Evolutionary conservation across 352 stramenopile species (phyloP).

Genomic region (Phytophthora sansomeana): DNA sequence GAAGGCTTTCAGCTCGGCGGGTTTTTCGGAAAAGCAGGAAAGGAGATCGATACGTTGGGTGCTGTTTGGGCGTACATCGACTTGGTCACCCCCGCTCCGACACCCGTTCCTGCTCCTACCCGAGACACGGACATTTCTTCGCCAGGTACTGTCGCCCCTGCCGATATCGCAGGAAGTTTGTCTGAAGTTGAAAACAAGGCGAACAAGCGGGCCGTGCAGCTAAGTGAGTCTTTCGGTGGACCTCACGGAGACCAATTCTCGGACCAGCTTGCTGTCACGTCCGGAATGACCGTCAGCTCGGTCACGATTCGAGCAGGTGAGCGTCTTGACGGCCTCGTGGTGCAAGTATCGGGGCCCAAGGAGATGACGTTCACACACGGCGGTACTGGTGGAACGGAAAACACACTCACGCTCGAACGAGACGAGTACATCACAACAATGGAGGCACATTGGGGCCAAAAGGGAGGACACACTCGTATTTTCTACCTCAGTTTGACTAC

Average conservation of each 20-base stretch:
- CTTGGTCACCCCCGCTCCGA: constrained; percentile 24
- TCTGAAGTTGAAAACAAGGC: constrained; percentile 21
- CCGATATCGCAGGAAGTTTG: constrained; percentile 30
- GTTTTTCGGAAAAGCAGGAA: constrained; percentile 20
- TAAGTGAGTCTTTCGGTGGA: constrained; percentile 50
- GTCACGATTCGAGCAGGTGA: constrained; percentile 34
- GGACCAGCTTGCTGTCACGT: constrained; percentile 34
- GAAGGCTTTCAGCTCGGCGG: constrained; percentile 35
- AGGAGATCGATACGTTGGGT: constrained; percentile 32
- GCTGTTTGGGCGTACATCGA: constrained; percentile 34
- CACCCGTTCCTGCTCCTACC: constrained; percentile 13
- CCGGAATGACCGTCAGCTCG: constrained; percentile 32
- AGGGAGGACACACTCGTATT: constrained; percentile 14
- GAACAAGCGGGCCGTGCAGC: constrained; percentile 27
- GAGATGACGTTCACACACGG: constrained; percentile 31
- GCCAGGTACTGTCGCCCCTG: constrained; percentile 17
- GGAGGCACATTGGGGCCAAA: constrained; percentile 22
- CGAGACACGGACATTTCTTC: constrained; percentile 16
- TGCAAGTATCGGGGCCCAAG: constrained; percentile 21
- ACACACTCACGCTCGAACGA: constrained; percentile 12
- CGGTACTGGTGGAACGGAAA: constrained; percentile 24
- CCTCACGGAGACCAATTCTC: constrained; percentile 54
- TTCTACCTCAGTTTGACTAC: constrained; percentile 26
- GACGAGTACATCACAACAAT: constrained; percentile 28
- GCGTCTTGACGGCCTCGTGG: constrained; percentile 25